Evolutionary conservation across 2,329 filamentous ascomycete genomes (phyloP), one percentile per base, ranked within the genome.

Genomic region (Metarhizium humberi): DNA sequence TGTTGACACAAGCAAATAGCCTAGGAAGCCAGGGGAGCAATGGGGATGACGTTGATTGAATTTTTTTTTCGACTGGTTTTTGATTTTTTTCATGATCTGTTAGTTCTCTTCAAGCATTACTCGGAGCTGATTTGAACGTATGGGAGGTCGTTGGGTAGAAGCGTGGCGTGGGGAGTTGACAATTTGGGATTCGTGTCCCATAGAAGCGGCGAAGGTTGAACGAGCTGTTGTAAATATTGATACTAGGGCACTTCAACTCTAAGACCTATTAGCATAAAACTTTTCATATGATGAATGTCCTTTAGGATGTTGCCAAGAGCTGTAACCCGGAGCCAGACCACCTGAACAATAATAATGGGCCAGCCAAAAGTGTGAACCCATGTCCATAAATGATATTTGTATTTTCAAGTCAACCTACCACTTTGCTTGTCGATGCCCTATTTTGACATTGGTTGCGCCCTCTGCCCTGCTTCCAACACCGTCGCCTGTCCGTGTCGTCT

Each of bases 1-100:
- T 57, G 77, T 92, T 57, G 89, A 92, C 70, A 90, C 83, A 32
- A 83, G 78, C 71, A 80, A 77, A 71, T 87, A 80, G 49, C 25
- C 40, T 45, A 7, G 6, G 14, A 2, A 18, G 16, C 16, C n/a
- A 29, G 34, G 16, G 34, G 11, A 42, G 16, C 40, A 16, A 6
- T 43, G 40, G 6, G 6, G 40, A 25, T 25, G 34, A 8, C 34
- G 2, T 14, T 43, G 6, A 18, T 5, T n/a, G 4, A 10, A 16
- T 25, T 25, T 25, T 25, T 25, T 25, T 25, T 25, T 25, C 25
- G 25, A 4, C 25, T 25, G 25, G 25, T 4, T 46, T 25, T 25
- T 25, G 8, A 25, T 46, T 46, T 46, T 46, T 10, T 36, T 36
- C 34, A 36, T 36, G 6, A 36, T 13, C 13, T 36, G 34, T 2